Base-by-base conservation (phyloP, 176 grass and related monocot species). In the Metroxylon sagu region DNA sequence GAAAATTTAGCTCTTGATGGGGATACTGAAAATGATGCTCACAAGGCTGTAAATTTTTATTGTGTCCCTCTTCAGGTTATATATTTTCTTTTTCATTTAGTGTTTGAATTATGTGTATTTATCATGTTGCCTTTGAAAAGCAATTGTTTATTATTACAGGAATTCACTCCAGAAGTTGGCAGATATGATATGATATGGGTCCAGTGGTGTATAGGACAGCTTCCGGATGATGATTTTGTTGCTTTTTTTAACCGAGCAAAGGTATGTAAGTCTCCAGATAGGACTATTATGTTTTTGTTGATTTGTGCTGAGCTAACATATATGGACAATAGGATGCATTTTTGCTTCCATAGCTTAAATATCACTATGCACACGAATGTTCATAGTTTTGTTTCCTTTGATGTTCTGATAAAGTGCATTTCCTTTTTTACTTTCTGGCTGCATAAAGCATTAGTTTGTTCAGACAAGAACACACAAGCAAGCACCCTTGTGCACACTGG, bases 101-200 rank as follows among this genome's bases (percentile, higher is more conserved):
- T 55, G 7, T 14, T 76, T n/a, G 50, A 12, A 30, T 67, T 39
- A 2, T 43, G 52, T 25, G 19, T 68, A 19, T 56, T 15, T 56
- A 14, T 35, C 0, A 14, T 18, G 14, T 66, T 54, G 26, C 28
- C 8, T 67, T 18, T 35, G n/a, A 65, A 51, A 55, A 8, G 6
- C 3, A 16, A 16, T 4, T 65, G 35, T 43, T 43, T 43, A 30
- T 59, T 69, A 14, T 23, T 49, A 28, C 52, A 98, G 93, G 84
- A 98, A 28, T 98, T 92, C 64, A 89, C 67, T 69, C 84, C 93
- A 14, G 84, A 98, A 81, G 82, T 59, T 70, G 87, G 76, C 67
- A 82, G 88, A 69, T 98, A 98, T 72, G 93, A 98, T 89, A 87
- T 98, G 29, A 92, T 98, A 83, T 98, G 93, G 93, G 67, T 98